These are phyloP conservation scores for Blastomyces emzantsi DNA, from an alignment of 2,329 filamentous ascomycete genomes.

Conservation along the genomic window DNA sequence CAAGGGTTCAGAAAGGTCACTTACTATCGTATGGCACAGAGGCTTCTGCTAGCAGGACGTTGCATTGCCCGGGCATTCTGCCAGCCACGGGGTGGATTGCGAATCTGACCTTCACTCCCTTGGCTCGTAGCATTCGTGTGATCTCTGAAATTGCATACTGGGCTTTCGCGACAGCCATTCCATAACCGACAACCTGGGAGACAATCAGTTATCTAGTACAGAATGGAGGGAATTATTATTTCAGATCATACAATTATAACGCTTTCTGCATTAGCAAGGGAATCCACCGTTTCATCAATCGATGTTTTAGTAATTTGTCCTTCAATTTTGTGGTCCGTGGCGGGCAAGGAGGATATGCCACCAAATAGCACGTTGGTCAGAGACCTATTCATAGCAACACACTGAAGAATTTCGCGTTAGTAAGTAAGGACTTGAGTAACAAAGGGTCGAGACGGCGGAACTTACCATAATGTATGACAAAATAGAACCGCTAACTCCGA, in stretches of 20 bases:
- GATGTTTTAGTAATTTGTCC: conserved; percentile 69
- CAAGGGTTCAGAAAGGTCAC: conserved; percentile 15
- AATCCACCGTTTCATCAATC: conserved; percentile 71
- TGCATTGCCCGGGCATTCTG: conserved; percentile 88
- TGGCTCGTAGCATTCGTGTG: conserved; percentile 60
- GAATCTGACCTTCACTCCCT: conserved; percentile 74
- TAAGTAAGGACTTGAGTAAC: conserved; percentile 4
- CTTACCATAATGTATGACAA: conserved; percentile 65
- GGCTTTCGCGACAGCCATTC: conserved; percentile 89
- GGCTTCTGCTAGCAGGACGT: conserved; percentile 80
- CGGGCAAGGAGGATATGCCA: conserved; percentile 58
- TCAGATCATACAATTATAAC: conserved; percentile 61
- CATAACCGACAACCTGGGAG: conserved; percentile 63
- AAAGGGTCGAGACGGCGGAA: background rate
- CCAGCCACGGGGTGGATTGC: conserved; percentile 86
- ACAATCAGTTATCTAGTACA: conserved; percentile 5
- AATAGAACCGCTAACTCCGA: conserved; percentile 81
- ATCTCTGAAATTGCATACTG: conserved; percentile 87
- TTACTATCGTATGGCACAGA: conserved; percentile 73
- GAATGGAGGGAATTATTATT: conserved; percentile 51
- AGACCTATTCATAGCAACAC: conserved; percentile 83
- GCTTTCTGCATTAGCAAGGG: conserved; percentile 64
- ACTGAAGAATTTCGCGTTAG: conserved; percentile 33
- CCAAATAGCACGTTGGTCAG: conserved; percentile 86
- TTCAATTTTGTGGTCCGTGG: conserved; percentile 66